Evolutionary conservation across 2,329 filamentous ascomycete species (phyloP).

Genomic region (Diaporthe ilicicola): DNA sequence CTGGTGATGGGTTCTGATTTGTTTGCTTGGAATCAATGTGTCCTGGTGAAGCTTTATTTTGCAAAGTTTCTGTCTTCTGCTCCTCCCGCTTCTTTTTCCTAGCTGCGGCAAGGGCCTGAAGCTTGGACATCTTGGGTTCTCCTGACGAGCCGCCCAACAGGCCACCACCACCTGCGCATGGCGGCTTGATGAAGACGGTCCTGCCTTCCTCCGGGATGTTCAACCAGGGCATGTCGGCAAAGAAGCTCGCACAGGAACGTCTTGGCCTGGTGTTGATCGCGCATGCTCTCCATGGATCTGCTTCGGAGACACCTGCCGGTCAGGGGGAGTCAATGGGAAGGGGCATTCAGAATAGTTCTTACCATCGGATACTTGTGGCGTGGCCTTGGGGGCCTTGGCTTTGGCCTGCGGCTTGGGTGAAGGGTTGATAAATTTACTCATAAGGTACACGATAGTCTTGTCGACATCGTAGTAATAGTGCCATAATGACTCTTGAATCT

Average conservation of each 20-base stretch:
- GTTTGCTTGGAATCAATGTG: too few relatives aligned
- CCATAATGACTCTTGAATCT: conserved; percentile 92
- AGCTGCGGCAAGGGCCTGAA: conserved; percentile 88
- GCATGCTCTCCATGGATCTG: conserved; percentile 30
- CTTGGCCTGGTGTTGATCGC: conserved; percentile 36
- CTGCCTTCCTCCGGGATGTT: conserved; percentile 72
- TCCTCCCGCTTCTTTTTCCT: conserved; percentile 83
- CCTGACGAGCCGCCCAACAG: conserved; percentile 79
- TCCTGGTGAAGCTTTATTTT: not conserved
- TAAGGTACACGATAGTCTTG: conserved; percentile 83
- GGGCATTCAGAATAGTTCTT: conserved; percentile 20
- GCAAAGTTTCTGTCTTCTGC: conserved; percentile 46
- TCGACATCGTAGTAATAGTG: conserved; percentile 95
- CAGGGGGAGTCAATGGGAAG: conserved; percentile 27
- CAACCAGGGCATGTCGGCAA: conserved; percentile 87
- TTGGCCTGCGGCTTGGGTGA: conserved; percentile 50
- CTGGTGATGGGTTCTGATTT: too few relatives aligned
- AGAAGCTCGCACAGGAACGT: conserved; percentile 66
- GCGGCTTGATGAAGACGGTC: conserved; percentile 69
- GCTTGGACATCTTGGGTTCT: conserved; percentile 81
- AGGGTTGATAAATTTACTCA: conserved; percentile 66
- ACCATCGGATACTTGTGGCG: conserved; percentile 45
- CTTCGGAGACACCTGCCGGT: conserved; percentile 34
- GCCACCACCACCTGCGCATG: conserved; percentile 63
- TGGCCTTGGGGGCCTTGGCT: conserved; percentile 48